These are phyloP conservation scores for Pleurotus pulmonarius DNA, from an alignment of 768 basidiomycete species.

Conservation along the genomic window DNA sequence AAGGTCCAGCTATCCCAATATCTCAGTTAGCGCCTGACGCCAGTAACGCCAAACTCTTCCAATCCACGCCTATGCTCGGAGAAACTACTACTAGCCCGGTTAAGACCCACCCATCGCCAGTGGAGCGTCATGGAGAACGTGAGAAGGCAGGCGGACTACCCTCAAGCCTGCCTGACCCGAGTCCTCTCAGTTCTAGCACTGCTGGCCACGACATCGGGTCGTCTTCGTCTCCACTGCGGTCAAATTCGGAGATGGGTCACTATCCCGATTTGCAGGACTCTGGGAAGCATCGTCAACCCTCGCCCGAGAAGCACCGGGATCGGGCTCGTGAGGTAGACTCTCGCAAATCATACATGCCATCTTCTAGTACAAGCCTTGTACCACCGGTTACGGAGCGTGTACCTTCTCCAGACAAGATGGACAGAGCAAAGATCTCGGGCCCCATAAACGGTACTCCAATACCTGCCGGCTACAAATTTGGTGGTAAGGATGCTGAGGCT, in stretches of 20 bases:
- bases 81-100: constrained; percentile 44
- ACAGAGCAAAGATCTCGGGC: constrained; percentile 84
- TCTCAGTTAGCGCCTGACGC: constrained; percentile 53
- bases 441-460: constrained; percentile 84
- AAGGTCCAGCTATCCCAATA: constrained; percentile 50
- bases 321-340: constrained; percentile 1
- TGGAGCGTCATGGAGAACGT: constrained; percentile 24
- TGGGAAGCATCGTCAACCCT: constrained; percentile 39
- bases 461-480: constrained; percentile 89
- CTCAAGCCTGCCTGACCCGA: constrained; percentile 50
- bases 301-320: constrained; percentile 25
- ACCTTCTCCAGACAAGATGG: constrained; percentile 48
- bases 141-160: constrained; percentile 23
- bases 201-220: constrained; percentile 13
- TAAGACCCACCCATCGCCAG: constrained; percentile 48
- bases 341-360: not conserved
- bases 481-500: constrained; percentile 60
- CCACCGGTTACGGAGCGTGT: constrained; percentile 43
- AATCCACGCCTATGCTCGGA: constrained; percentile 23
- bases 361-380: not conserved
- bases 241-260: constrained; percentile 81
- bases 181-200: constrained; percentile 56
- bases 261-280: constrained; percentile 61
- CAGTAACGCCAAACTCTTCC: constrained; percentile 58
- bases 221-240: constrained; percentile 45